Evolutionary conservation across 257 asterid species (phyloP), one percentile per base, ranked within the genome.

Genomic region (Petunia axillaris): DNA sequence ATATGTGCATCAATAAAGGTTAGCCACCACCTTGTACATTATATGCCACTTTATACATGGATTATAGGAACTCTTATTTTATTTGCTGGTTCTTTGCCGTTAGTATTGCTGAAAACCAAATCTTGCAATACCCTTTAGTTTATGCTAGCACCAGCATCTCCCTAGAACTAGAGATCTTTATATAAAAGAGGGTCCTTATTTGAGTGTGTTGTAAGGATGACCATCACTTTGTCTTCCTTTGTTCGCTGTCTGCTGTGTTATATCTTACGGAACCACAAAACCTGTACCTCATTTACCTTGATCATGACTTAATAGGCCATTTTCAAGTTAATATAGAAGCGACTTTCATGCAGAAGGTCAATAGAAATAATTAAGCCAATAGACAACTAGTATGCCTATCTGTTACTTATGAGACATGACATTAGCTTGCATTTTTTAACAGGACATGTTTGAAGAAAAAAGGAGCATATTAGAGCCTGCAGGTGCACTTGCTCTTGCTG

Each of bases 401-500:
- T 40, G 35, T 14, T 16, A 54, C 14, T 41, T 67, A 14, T 67
- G 40, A 40, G 62, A 44, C 16, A 10, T 43, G 74, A 57, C 37
- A 43, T 6, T 2, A 43, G 5, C 58, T 41, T 62, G 15, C 2
- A 41, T 16, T 10, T 67, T 39, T 38, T 39, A 52, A 55, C 82
- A 93, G 98, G 94, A 92, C 85, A 89, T 96, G 97, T 96, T 94
- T 85, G 98, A 96, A 90, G 99, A 96, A 91, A 96, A 89, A 84
- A 86, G 98, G 89, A 94, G 92, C 86, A 94, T 96, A 74, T 83
- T 96, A 83, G 99, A 96, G 85, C 99, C 99, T 71, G 97, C 99
- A 37, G 99, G 99, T 79, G 98, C 99, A 50, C 97, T 96, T 85
- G 88, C 99, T 68, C 86, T 96, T 41, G 97, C 98, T 50, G 99